A percentile compares a stretch with the other conserved stretches of the same genome.
Conservation (phyloP, 164 flowering plant genomes). For the Macadamia integrifolia region DNA sequence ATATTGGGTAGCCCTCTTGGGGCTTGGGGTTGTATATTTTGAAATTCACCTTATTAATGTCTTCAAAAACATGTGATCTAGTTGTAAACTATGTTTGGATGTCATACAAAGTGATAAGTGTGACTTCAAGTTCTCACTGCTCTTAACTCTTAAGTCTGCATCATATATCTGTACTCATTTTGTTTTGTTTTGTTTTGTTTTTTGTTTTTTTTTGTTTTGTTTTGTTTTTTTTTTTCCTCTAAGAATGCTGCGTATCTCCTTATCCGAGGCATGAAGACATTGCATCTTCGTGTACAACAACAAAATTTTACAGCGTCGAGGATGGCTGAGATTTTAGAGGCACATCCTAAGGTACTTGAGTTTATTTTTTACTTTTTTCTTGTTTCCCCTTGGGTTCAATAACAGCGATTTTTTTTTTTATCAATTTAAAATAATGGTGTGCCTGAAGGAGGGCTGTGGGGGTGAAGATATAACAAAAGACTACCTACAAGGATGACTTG, state of each 20-base stretch:
- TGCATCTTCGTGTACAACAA: constrained; percentile 97
- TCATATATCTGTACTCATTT: background rate
- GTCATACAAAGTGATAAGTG: background rate
- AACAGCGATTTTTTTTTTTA: background rate
- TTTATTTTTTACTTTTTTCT: background rate
- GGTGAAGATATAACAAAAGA: too few relatives aligned
- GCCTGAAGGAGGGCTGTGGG: too few relatives aligned
- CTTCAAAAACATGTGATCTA: background rate
- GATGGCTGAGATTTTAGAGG: constrained; percentile 99
- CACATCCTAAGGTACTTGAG: constrained; percentile 82
- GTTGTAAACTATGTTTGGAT: background rate
- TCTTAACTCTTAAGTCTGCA: too few relatives aligned
- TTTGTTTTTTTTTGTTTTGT: background rate
- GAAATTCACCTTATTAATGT: background rate
- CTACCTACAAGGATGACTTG: too few relatives aligned
- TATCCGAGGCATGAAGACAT: constrained; percentile 97
- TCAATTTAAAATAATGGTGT: background rate
- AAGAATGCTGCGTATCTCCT: constrained; percentile 95
- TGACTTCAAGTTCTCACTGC: background rate
- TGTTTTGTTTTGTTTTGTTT: background rate
- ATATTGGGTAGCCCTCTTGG: background rate
- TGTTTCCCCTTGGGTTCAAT: too few relatives aligned
- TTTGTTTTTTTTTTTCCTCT: background rate
- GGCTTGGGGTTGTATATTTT: background rate
- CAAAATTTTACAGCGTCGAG: constrained; percentile 80